These are phyloP conservation scores for Chrysanthemum makinoi DNA, from an alignment of 129 eudicot genomes.

Conservation along the genomic window DNA sequence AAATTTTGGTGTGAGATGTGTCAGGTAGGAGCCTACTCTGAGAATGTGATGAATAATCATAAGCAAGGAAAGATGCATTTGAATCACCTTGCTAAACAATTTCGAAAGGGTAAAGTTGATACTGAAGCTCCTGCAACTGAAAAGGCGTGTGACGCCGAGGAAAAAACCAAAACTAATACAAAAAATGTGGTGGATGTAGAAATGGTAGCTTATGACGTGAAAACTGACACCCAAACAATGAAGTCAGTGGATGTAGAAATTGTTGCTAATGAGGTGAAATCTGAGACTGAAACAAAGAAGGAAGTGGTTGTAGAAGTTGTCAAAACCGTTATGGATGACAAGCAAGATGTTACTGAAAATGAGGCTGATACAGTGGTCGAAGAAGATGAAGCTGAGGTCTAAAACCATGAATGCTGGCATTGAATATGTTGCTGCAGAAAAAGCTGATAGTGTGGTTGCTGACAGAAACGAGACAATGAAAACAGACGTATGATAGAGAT, in stretches of 20 bases:
- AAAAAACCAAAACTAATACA: not conserved
- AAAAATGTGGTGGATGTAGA: constrained; percentile 1
- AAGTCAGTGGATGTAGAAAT: not conserved
- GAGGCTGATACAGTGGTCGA: constrained; percentile 11
- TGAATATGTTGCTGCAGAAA: no score
- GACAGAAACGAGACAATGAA: no score
- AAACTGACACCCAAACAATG: not conserved
- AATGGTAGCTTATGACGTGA: not conserved
- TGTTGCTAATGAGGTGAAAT: not conserved
- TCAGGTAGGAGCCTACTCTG: constrained; percentile 37
- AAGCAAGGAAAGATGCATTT: constrained; percentile 54
- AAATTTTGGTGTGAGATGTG: constrained; percentile 68
- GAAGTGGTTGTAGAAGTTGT: not conserved
- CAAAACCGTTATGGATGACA: constrained; percentile 1
- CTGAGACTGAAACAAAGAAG: not conserved
- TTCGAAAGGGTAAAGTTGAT: constrained; percentile 26
- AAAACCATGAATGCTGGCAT: no score
- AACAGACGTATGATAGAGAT: not conserved
- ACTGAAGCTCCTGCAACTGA: constrained; percentile 12
- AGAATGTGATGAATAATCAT: constrained; percentile 47
- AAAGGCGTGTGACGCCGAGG: not conserved
- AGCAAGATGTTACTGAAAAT: not conserved
- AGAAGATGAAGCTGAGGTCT: not conserved
- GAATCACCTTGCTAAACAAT: constrained; percentile 11
- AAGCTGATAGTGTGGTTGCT: no score